These are phyloP conservation scores for Erythrophleum ivorense DNA, from an alignment of 331 rosid species.

Conservation along the genomic window DNA sequence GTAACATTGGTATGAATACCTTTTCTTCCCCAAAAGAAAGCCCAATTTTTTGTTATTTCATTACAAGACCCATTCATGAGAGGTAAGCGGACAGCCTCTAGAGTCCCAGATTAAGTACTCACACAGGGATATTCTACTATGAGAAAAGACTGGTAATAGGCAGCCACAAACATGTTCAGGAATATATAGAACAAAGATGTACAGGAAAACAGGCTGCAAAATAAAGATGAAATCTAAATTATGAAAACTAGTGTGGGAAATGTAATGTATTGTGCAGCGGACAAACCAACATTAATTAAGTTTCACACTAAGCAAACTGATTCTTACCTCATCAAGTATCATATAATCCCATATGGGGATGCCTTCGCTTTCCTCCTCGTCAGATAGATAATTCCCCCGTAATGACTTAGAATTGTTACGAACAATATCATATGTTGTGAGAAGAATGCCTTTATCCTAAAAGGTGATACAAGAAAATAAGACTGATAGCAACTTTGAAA, in stretches of 20 bases:
- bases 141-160: background rate
- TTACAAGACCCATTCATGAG: background rate
- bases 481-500: conserved; percentile 23
- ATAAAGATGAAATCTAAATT: background rate
- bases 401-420: conserved; percentile 83
- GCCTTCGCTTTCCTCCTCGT: conserved; percentile 71
- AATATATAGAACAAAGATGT: background rate
- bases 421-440: conserved; percentile 93
- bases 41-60: background rate
- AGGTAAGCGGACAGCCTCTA: background rate
- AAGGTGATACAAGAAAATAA: conserved; percentile 32
- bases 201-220: background rate
- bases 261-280: background rate
- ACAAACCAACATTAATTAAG: conserved; percentile 11
- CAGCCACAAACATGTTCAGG: background rate
- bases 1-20: background rate
- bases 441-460: conserved; percentile 92
- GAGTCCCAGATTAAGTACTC: background rate
- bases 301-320: conserved; percentile 14
- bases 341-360: conserved; percentile 84
- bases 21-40: background rate
- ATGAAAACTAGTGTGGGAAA: background rate
- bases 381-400: conserved; percentile 44
- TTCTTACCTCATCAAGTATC: conserved; percentile 92
- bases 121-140: background rate